Evolutionary conservation across 768 basidiomycete species (phyloP).

Genomic region (Tylopilus sp.): DNA sequence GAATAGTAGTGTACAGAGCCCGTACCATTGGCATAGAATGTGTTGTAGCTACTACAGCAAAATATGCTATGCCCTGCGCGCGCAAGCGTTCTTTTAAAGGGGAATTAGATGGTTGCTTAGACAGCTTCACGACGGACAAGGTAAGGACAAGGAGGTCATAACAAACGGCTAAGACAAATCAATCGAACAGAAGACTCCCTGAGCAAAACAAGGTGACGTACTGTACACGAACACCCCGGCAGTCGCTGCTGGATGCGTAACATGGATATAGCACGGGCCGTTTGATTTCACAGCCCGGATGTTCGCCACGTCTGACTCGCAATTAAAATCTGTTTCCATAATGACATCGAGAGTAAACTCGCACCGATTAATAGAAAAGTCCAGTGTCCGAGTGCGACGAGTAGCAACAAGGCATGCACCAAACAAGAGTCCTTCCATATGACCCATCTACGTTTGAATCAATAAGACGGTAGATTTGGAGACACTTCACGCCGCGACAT

Average conservation of each 20-base stretch:
- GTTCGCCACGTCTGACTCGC: slow-evolving; percentile 7
- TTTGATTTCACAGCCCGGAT: not conserved
- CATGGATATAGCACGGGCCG: slow-evolving; percentile 1
- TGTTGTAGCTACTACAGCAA: slow-evolving; percentile 9
- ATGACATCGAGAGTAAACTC: not conserved
- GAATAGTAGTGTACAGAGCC: not conserved
- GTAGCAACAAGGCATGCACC: slow-evolving; percentile 12
- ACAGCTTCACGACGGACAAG: too few species aligned
- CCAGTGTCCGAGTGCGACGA: slow-evolving; percentile 26
- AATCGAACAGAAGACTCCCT: not conserved
- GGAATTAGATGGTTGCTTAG: slow-evolving; percentile 8
- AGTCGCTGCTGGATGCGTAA: not conserved
- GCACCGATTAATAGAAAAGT: slow-evolving; percentile 13
- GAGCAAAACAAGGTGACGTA: slow-evolving; percentile 1
- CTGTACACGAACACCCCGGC: slow-evolving; percentile 16
- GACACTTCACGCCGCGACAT: not conserved
- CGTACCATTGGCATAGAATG: too few species aligned
- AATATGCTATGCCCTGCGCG: slow-evolving; percentile 19
- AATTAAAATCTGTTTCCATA: not conserved
- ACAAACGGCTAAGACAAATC: slow-evolving; percentile 8
- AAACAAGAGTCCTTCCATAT: slow-evolving; percentile 20
- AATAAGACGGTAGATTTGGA: too few species aligned
- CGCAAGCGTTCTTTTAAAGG: slow-evolving; percentile 11
- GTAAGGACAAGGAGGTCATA: slow-evolving; percentile 21
- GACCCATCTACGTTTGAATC: slow-evolving; percentile 20